Base-by-base conservation (phyloP, 805 yeast genomes). In the Saturnispora besseyi region DNA sequence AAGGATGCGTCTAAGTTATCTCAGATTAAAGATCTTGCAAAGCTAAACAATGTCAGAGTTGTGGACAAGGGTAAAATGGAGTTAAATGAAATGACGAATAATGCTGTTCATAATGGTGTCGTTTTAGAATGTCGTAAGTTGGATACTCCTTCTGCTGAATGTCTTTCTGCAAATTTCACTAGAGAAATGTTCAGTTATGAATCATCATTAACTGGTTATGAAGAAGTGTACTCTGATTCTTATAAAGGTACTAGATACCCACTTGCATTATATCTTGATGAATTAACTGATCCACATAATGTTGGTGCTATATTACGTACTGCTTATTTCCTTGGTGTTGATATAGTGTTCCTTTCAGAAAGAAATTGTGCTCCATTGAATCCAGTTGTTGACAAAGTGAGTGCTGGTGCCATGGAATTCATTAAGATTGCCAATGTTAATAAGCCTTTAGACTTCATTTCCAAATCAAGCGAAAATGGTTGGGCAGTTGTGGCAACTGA, bases 241-340 rank as follows among this genome's bases (percentile, higher is more conserved):
- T 48, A 47, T 36, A 34, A 26, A 26, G 52, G 52, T 22, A 65
- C 63, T 34, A 60, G 61, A 15, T 65, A 66, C 57, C 95, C 96
- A 2, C 58, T 89, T 15, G 96, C 88, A 0, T 56, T 88, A 3
- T 87, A 75, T 57, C 66, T 88, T 26, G 96, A 88, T 63, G 87
- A 85, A 51, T 73, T 89, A 41, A 78, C 86, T 12, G 96, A 88
- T 63, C 91, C 96, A 0, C 95, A 87, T 62, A 88, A 88, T 62
- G 71, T 87, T 57, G 96, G 96, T 7, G 93, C 91, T 24, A 78
- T 88, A 41, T 66, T 86, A 29, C 70, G 96, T 61, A 77, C 89
- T 2, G 91, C 95, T 0, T 84, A 81, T 66, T 88, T 74, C 65
- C 69, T 88, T 12, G 96, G 96, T 8, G 95, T 75, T 2, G 96